Evolutionary conservation across 2,329 filamentous ascomycete species (phyloP).

Genomic region (Monosporascus sp.): DNA sequence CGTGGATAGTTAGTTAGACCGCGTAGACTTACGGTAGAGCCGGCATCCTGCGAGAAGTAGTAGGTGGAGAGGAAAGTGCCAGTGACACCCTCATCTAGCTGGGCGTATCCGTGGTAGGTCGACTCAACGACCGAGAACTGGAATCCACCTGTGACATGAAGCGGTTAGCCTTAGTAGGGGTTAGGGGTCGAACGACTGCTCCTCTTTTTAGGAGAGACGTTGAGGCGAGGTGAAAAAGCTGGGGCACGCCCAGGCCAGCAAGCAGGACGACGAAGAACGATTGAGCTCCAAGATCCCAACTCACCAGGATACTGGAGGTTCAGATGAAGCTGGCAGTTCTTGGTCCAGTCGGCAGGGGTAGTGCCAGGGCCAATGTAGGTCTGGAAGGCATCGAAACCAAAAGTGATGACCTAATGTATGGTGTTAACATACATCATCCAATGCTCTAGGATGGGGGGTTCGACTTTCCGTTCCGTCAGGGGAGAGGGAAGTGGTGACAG

Average conservation of each 20-base stretch:
- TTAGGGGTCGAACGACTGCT: too few relatives aligned
- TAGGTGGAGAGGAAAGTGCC: conserved; percentile 43
- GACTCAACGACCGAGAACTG: conserved; percentile 42
- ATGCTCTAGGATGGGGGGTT: too few relatives aligned
- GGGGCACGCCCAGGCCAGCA: too few relatives aligned
- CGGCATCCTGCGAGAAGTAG: conserved; percentile 42
- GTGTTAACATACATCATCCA: conserved; percentile 4
- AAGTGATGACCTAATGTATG: conserved; percentile 35
- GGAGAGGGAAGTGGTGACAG: conserved; percentile 37
- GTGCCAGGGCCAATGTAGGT: conserved; percentile 42
- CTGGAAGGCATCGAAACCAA: conserved; percentile 43
- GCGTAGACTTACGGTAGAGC: conserved; percentile 28
- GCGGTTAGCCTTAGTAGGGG: neutral
- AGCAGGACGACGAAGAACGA: neutral
- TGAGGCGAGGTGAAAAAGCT: too few relatives aligned
- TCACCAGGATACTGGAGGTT: conserved; percentile 39
- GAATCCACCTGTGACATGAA: conserved; percentile 26
- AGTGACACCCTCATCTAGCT: conserved; percentile 39
- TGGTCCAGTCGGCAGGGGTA: conserved; percentile 30
- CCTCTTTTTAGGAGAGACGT: too few relatives aligned
- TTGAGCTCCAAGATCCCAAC: neutral
- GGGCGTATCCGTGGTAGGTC: conserved; percentile 45
- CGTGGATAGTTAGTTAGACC: neutral
- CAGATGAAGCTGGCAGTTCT: conserved; percentile 45
- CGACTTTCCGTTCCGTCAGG: conserved; percentile 35